Base-by-base conservation (phyloP, 306 rosid genomes). In the Quercus cerris region DNA sequence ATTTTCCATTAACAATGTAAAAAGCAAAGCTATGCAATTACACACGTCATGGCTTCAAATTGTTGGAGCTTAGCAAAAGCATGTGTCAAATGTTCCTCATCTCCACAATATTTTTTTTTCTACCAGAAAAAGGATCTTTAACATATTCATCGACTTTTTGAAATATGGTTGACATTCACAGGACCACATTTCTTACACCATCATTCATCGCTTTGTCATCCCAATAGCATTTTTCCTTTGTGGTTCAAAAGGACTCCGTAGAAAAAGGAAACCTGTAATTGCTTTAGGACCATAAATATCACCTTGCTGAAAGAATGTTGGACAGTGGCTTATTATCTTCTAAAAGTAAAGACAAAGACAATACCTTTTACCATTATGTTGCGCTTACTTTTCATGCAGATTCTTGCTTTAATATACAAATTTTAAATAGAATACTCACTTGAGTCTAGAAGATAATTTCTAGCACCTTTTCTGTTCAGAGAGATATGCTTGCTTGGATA, bases 121-220 rank as follows among this genome's bases (percentile, higher is more conserved):
- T 69, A 63, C 75, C 74, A 72, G 17, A 69, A 77, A 77, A 67
- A 49, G 76, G 83, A 74, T 82, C 81, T 79, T 35, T 1, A 13
- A 62, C 35, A 71, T 55, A 17, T 3, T 55, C 49, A 72, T 73
- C 75, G 61, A 75, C 51, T 59, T 51, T 81, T 38, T 19, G 75
- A 46, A 70, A 33, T 54, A 71, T 71, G 83, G 80, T 84, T 83
- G 84, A 83, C 79, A 80, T 75, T 63, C 52, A 71, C 5, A 80
- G 86, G 89, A 67, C 88, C 87, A 85, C 84, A 77, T 68, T 75
- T 59, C 22, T 69, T 18, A 27, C 9, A 6, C 59, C 58, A 54
- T 73, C 71, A 56, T 77, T 80, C 74, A 78, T 30, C 62, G 28
- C 82, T 78, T 83, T 54, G 74, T 15, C 63, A 86, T 77, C 27